These are phyloP conservation scores for Ophiostoma ulmi DNA, from an alignment of 2,329 filamentous ascomycete species.

Conservation along the genomic window DNA sequence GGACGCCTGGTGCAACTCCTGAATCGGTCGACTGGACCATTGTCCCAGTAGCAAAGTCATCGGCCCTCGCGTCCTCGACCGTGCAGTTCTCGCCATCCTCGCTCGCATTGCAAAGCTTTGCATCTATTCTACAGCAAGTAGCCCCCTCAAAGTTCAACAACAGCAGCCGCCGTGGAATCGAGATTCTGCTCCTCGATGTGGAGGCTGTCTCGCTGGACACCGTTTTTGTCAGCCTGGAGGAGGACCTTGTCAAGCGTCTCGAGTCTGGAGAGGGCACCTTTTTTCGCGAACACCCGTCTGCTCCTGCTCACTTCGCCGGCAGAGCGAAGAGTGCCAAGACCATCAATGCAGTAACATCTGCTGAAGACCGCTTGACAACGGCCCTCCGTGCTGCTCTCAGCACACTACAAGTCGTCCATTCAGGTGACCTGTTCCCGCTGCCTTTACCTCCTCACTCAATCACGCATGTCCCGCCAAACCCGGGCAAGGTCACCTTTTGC, in stretches of 20 bases:
- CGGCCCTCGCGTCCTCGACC: slow-evolving; percentile 66
- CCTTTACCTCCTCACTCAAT: slow-evolving; percentile 79
- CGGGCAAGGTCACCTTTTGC: slow-evolving; percentile 84
- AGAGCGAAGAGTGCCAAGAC: slow-evolving; percentile 16
- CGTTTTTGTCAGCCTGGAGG: slow-evolving; percentile 80
- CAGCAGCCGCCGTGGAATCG: slow-evolving; percentile 70
- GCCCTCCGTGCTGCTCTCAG: slow-evolving; percentile 71
- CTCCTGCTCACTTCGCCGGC: slow-evolving; percentile 19
- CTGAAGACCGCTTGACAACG: slow-evolving; percentile 56
- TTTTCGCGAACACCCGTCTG: slow-evolving; percentile 56
- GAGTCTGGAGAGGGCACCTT: slow-evolving; percentile 82
- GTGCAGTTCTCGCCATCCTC: slow-evolving; percentile 73
- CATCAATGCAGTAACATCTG: neutral
- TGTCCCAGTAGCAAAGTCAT: slow-evolving; percentile 64
- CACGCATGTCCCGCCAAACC: slow-evolving; percentile 76
- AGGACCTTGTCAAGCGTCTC: slow-evolving; percentile 69
- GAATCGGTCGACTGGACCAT: slow-evolving; percentile 76
- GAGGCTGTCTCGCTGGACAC: slow-evolving; percentile 74
- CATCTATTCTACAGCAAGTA: slow-evolving; percentile 64
- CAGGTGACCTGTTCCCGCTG: slow-evolving; percentile 72
- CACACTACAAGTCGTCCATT: slow-evolving; percentile 70
- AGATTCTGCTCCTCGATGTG: slow-evolving; percentile 78
- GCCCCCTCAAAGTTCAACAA: slow-evolving; percentile 70
- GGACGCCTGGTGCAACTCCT: slow-evolving; percentile 55
- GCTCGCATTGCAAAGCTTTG: slow-evolving; percentile 71